Percentiles rank a stretch among this genome's conserved stretches.
phyloP scores from a whole-genome alignment of 2,329 filamentous ascomycete genomes.

The Talaromyces sp. region DNA sequence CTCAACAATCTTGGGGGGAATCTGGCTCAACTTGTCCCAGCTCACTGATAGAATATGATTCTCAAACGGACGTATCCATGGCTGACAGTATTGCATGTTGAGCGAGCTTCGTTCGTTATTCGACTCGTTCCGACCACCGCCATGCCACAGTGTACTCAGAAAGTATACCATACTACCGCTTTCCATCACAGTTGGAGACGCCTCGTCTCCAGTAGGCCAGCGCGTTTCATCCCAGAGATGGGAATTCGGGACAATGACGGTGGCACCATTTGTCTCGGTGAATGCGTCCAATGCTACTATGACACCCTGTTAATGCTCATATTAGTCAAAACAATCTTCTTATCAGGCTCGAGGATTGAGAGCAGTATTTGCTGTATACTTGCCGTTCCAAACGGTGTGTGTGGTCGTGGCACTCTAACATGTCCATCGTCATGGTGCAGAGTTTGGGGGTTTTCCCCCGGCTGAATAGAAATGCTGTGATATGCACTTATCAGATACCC shows the following conservation, averaged over 20 bases:
- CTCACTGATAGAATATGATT: neutral
- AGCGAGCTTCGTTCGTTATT: neutral
- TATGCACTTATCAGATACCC: conserved; percentile 6
- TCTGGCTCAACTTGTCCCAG: neutral
- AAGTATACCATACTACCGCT: neutral
- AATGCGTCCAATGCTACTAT: conserved; percentile 6
- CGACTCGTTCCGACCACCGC: neutral
- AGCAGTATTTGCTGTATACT: neutral
- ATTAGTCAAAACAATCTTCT: neutral
- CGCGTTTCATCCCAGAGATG: neutral
- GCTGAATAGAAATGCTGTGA: conserved; percentile 6
- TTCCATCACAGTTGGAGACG: neutral
- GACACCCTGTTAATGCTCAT: neutral
- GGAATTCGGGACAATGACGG: neutral
- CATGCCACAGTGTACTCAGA: neutral
- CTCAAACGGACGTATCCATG: neutral
- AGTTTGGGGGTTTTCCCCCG: neutral
- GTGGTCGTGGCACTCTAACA: neutral
- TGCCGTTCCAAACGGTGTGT: neutral
- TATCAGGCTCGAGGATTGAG: neutral
- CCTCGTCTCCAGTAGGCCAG: neutral
- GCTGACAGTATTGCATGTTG: conserved; percentile 1
- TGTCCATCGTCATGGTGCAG: conserved; percentile 10
- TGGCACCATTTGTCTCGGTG: conserved; percentile 2
- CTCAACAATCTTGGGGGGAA: neutral